A percentile compares a stretch with the other conserved stretches of the same genome.
Evolutionary conservation across 805 yeast genomes (phyloP).

Genomic region (Metschnikowia henanensis): DNA sequence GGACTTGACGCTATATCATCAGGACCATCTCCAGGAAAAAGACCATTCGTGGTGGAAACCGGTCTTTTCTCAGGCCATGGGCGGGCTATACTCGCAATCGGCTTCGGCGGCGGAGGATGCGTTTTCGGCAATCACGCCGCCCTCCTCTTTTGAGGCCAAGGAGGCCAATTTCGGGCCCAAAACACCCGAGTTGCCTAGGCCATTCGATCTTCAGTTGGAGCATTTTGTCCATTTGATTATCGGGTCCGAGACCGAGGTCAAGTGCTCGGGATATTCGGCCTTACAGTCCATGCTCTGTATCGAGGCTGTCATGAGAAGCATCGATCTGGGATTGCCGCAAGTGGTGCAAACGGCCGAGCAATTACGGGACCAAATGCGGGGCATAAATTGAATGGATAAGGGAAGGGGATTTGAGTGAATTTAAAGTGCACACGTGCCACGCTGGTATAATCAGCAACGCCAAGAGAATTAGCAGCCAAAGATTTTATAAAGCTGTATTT

Average conservation of each 20-base stretch:
- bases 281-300: slow-evolving; percentile 34
- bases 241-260: slow-evolving; percentile 26
- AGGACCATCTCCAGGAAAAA: slow-evolving; percentile 19
- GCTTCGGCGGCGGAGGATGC: not conserved
- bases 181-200: slow-evolving; percentile 20
- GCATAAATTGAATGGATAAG: not conserved
- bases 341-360: slow-evolving; percentile 8
- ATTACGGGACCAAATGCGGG: slow-evolving; percentile 5
- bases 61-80: slow-evolving; percentile 23
- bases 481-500: too few relatives aligned
- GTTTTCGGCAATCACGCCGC: slow-evolving; percentile 27
- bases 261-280: slow-evolving; percentile 36
- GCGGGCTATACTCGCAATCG: not conserved
- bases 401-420: not conserved
- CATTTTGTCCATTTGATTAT: slow-evolving; percentile 38
- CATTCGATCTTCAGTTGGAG: slow-evolving; percentile 40
- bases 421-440: too few relatives aligned
- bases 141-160: slow-evolving; percentile 30
- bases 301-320: slow-evolving; percentile 34
- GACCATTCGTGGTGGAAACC: slow-evolving; percentile 31
- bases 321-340: slow-evolving; percentile 32
- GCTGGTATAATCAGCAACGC: too few relatives aligned
- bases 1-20: slow-evolving; percentile 40
- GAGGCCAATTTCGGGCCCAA: slow-evolving; percentile 11
- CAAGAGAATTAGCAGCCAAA: too few relatives aligned